Evolutionary conservation across 148 eudicot genomes (phyloP), one percentile per base, ranked within the genome.

Genomic region (Vaccinium myrtillus): DNA sequence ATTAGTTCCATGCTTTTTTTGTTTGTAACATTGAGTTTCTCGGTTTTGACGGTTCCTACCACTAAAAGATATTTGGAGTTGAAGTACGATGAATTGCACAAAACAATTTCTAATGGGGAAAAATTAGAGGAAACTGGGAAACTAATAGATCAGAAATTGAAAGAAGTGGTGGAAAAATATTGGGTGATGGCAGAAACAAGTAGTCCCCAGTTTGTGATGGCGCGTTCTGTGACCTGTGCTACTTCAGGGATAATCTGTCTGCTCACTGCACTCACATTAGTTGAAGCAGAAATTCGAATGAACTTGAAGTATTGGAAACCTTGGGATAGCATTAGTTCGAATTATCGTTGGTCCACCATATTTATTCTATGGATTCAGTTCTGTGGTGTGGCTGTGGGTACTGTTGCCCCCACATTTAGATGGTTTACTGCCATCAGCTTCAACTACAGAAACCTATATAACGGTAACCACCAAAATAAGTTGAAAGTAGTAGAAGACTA

Each of bases 281-380:
- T 23, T 36, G 86, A 88, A 69, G 85, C 81, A n/a, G 81, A 78
- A 82, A 6, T 74, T 19, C 51, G 50, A 63, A 19, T 39, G 43
- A 5, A 19, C 7, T 16, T 2, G 16, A 0, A 16, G 19, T 25
- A n/a, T 25, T 0, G n/a, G n/a, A n/a, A n/a, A n/a, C n/a, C 55
- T 82, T 4, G 8, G 12, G 0, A 0, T 1, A 2, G 0, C 5
- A 12, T 14, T 6, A 0, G 2, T 61, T 84, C 91, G 3, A 70
- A 56, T 75, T 89, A 89, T 49, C 79, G 67, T 39, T 87, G 80
- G 84, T 87, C 91, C 50, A 85, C 76, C 1, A 6, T 15, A 3
- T 23, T 73, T 16, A 85, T 87, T 53, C 49, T 83, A 3, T 10
- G 39, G 3, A 36, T 55, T 39, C 91, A 89, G 53, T 51, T 71